Percentiles rank a stretch among this genome's conserved stretches.
Evolutionary conservation across 106 monocot species (phyloP).

Genomic region (Iris macrosiphon): DNA sequence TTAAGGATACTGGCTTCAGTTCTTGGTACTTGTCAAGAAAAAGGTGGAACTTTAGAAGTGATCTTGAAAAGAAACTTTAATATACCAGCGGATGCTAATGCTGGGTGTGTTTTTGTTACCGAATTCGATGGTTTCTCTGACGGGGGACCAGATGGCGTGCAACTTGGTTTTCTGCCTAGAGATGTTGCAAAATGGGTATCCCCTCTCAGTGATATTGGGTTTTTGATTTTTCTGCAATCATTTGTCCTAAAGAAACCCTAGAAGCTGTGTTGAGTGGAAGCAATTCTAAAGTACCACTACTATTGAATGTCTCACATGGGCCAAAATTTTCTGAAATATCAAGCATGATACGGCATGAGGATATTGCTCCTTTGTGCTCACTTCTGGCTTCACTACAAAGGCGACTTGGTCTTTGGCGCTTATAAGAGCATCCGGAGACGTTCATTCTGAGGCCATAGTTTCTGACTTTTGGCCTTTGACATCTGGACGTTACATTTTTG

Average conservation of each 20-base stretch:
- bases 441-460: too few species aligned
- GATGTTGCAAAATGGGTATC: conserved; percentile 87
- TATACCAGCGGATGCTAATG: conserved; percentile 85
- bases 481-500: too few species aligned
- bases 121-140: conserved; percentile 33
- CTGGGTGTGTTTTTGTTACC: conserved; percentile 57
- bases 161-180: conserved; percentile 81
- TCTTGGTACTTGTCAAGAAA: conserved; percentile 35
- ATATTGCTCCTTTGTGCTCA: conserved; percentile 54
- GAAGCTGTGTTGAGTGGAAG: conserved; percentile 46
- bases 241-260: conserved; percentile 66
- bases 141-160: conserved; percentile 38
- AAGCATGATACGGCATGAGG: conserved; percentile 41
- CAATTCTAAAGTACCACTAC: conserved; percentile 43
- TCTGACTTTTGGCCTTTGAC: too few species aligned
- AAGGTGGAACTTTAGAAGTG: conserved; percentile 55
- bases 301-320: conserved; percentile 60
- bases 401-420: conserved; percentile 67
- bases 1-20: conserved; percentile 46
- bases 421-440: too few species aligned
- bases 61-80: conserved; percentile 51
- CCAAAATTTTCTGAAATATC: conserved; percentile 58
- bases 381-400: conserved; percentile 60
- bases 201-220: conserved; percentile 54
- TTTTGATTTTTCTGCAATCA: conserved; percentile 69